These are phyloP conservation scores for Dothiorella sarmentorum DNA, from an alignment of 2,329 filamentous ascomycete genomes.

Conservation along the genomic window DNA sequence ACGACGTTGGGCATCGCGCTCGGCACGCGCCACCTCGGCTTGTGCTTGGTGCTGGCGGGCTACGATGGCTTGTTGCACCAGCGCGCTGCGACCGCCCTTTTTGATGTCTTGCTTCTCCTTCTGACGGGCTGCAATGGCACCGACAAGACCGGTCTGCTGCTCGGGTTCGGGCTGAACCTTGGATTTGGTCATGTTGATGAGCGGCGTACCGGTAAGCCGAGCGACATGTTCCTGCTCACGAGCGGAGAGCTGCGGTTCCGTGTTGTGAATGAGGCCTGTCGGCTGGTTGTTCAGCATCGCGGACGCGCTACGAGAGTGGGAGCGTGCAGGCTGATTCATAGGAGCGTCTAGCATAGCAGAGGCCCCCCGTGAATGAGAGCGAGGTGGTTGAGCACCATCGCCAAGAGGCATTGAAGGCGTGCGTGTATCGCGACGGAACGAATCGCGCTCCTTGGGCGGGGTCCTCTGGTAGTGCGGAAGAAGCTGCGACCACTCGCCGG, in stretches of 20 bases:
- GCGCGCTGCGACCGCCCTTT: constrained; percentile 62
- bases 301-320: constrained; percentile 59
- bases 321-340: constrained; percentile 26
- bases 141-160: constrained; percentile 61
- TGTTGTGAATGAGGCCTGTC: constrained; percentile 39
- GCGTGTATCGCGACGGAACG: constrained; percentile 5
- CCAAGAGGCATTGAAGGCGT: constrained; percentile 11
- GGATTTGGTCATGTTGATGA: constrained; percentile 62
- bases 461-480: constrained; percentile 18
- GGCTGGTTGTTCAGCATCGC: constrained; percentile 32
- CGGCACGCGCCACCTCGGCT: constrained; percentile 37
- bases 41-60: constrained; percentile 58
- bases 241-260: constrained; percentile 67
- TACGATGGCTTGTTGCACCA: constrained; percentile 67
- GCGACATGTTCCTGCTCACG: constrained; percentile 88
- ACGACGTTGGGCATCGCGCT: constrained; percentile 36
- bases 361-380: constrained; percentile 22
- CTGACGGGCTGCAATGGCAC: constrained; percentile 75
- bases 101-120: constrained; percentile 71
- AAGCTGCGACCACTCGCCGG: constrained; percentile 45
- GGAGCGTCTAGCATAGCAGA: constrained; percentile 19
- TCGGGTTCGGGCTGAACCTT: constrained; percentile 41
- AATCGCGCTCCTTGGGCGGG: constrained; percentile 1
- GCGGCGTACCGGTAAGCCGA: constrained; percentile 70
- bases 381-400: constrained; percentile 2